A percentile compares a stretch with the other conserved stretches of the same genome.
phyloP scores from a whole-genome alignment of 2,329 filamentous ascomycete species.

The Fonsecaea nubica region DNA sequence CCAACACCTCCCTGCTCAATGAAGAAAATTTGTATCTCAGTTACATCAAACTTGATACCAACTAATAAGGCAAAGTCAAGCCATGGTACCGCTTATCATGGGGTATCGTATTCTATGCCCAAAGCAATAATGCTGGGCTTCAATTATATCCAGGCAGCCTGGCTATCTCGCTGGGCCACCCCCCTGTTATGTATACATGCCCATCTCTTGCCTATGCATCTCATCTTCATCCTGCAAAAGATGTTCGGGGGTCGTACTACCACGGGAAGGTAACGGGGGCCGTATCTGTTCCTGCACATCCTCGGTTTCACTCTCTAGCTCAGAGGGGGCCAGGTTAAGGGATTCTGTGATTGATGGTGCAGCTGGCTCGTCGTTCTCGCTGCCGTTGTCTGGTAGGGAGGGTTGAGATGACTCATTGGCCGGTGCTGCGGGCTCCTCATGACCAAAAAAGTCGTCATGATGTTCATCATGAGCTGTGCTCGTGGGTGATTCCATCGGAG shows the following conservation, averaged over 20 bases:
- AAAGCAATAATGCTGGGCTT: background rate
- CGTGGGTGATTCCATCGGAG: slow-evolving; percentile 67
- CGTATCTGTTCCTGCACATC: slow-evolving; percentile 6
- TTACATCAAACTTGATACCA: background rate
- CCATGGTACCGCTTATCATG: background rate
- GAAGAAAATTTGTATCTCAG: background rate
- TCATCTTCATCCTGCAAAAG: slow-evolving; percentile 19
- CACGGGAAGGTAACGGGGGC: slow-evolving; percentile 12
- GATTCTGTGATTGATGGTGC: background rate
- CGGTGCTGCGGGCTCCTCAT: slow-evolving; percentile 30
- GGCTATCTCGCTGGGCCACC: background rate
- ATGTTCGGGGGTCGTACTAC: slow-evolving; percentile 8
- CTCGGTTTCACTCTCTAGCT: background rate
- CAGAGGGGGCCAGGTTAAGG: background rate
- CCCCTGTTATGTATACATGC: slow-evolving; percentile 28
- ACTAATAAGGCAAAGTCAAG: background rate
- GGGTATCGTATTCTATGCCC: slow-evolving; percentile 1
- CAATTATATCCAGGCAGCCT: background rate
- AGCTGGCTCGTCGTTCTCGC: background rate
- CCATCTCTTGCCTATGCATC: slow-evolving; percentile 27
- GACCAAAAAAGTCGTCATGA: slow-evolving; percentile 40
- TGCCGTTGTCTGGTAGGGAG: background rate
- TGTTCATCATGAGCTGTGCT: slow-evolving; percentile 53
- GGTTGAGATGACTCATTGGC: background rate
- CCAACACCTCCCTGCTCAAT: background rate